Evolutionary conservation across 2,329 filamentous ascomycete species (phyloP), one percentile per base, ranked within the genome.

Genomic region (Lecanosticta acicola): DNA sequence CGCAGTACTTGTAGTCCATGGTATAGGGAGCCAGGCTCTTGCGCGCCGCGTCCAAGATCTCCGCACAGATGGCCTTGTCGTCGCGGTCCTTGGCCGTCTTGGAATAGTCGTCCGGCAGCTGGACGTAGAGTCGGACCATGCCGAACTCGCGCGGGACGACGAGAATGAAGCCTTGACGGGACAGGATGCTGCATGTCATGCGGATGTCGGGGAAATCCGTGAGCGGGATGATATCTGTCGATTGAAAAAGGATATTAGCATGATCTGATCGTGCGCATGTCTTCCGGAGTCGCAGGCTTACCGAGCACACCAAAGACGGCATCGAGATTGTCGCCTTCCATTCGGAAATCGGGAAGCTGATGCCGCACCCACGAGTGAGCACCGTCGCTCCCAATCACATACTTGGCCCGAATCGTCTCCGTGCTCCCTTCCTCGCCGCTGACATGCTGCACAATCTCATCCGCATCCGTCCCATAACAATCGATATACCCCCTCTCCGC

Each of bases 141-240:
- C 51, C 42, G 4, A 45, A 33, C 26, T 87, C 84, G 17, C 84
- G 75, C 0, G 84, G 84, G 49, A 89, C 87, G 1, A 87, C 79
- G 83, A 89, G 86, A 58, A 87, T 80, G 8, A 82, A 85, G 1
- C 84, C 84, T 42, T 81, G 71, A 20, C 43, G 41, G 4, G 83
- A 85, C 62, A 86, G 83, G 50, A 88, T 85, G 0, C 82, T 85
- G 57, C 81, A 85, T 71, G 85, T 83, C 74, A 84, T 83, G 73
- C 86, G 83, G 59, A 88, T 87, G 59, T 89, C 85, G 0, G 85
- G 55, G 40, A 56, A 63, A 32, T 63, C 46, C 1, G 55, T 62
- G 5, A 58, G 38, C 3, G 59, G 57, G 5, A 57, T 41, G 24
- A 63, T 53, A 39, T 63, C 60, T 19, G 29, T 17, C 34, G 8